Percentiles rank a stretch among this genome's conserved stretches.
Conservation (phyloP, 345 rosid genomes). For the Dipteronia sinensis region DNA sequence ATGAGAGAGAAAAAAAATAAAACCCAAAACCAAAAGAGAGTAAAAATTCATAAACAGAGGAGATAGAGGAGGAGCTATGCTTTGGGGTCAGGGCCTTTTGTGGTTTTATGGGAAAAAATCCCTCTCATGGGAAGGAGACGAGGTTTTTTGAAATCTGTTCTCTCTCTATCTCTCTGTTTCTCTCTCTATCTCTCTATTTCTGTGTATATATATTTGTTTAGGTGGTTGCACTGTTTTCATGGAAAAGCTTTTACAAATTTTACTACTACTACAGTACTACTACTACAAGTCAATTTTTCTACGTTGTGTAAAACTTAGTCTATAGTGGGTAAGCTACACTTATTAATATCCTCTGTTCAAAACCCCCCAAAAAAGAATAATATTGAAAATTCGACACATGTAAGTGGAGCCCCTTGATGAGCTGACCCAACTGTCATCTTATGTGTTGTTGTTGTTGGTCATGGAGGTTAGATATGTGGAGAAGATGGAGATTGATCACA, state of each 20-base stretch:
- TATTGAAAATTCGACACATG: background rate
- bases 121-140: constrained; percentile 39
- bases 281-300: background rate
- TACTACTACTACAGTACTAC: background rate
- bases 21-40: background rate
- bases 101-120: constrained; percentile 34
- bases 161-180: background rate
- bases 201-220: background rate
- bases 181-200: background rate
- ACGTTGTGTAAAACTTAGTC: background rate
- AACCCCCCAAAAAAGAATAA: background rate
- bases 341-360: background rate
- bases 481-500: background rate
- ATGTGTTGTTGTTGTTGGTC: background rate
- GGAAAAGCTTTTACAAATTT: background rate
- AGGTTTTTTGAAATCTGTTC: constrained; percentile 34
- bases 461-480: too few relatives aligned
- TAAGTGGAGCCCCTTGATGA: background rate
- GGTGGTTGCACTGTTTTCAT: constrained; percentile 5
- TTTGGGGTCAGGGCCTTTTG: constrained; percentile 34
- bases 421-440: background rate
- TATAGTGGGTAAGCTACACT: background rate
- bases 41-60: background rate
- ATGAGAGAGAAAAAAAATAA: constrained; percentile 26
- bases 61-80: constrained; percentile 2